Evolutionary conservation across 2,329 filamentous ascomycete species (phyloP).

Genomic region (Monosporascus sp.): DNA sequence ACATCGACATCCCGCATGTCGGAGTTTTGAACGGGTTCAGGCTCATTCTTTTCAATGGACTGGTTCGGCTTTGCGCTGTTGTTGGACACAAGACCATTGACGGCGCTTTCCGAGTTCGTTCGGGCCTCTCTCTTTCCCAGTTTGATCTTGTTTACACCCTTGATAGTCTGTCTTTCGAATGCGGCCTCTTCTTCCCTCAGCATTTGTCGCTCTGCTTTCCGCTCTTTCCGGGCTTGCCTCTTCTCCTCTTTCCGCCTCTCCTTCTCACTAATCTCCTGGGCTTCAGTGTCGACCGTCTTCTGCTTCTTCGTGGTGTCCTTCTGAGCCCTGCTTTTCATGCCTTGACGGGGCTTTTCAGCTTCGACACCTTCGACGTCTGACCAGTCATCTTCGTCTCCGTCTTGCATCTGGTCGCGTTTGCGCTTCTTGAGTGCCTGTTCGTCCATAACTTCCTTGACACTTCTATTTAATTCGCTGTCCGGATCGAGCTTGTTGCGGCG

Average conservation of each 20-base stretch:
- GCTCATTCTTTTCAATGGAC: slow-evolving; percentile 23
- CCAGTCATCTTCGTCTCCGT: slow-evolving; percentile 41
- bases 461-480: slow-evolving; percentile 72
- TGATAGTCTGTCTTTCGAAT: slow-evolving; percentile 33
- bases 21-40: slow-evolving; percentile 14
- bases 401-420: slow-evolving; percentile 50
- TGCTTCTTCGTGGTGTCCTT: slow-evolving; percentile 42
- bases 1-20: slow-evolving; percentile 41
- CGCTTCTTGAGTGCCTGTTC: slow-evolving; percentile 73
- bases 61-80: slow-evolving; percentile 15
- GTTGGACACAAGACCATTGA: slow-evolving; percentile 7
- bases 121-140: slow-evolving; percentile 25
- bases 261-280: slow-evolving; percentile 32
- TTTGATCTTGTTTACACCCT: slow-evolving; percentile 31
- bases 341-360: slow-evolving; percentile 58
- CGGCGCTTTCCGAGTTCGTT: slow-evolving; percentile 10
- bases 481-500: slow-evolving; percentile 88
- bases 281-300: slow-evolving; percentile 43
- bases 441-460: slow-evolving; percentile 88
- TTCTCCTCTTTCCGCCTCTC: slow-evolving; percentile 43
- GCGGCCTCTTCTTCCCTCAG: slow-evolving; percentile 33
- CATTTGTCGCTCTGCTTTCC: slow-evolving; percentile 34
- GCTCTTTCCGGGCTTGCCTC: slow-evolving; percentile 40
- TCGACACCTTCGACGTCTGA: slow-evolving; percentile 47
- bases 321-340: slow-evolving; percentile 45